Percentiles rank a stretch among this genome's conserved stretches.
phyloP scores from a whole-genome alignment of 2,329 filamentous ascomycete genomes.

The Colletotrichum abscissum region DNA sequence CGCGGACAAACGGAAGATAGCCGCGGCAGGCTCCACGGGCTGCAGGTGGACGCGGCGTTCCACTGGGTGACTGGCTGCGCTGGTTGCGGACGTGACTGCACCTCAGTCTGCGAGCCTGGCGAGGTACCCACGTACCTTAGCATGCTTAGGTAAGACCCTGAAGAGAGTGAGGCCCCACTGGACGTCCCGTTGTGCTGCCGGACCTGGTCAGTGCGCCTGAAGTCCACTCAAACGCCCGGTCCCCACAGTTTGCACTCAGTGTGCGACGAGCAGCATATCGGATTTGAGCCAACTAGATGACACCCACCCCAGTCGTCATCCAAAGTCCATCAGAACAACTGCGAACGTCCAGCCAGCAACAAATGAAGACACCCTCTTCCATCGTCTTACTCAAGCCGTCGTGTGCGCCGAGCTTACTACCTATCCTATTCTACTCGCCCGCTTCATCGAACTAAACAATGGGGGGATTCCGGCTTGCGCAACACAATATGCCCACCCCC shows the following conservation, averaged over 20 bases:
- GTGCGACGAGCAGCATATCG: slow-evolving; percentile 24
- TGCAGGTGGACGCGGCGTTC: too few relatives aligned
- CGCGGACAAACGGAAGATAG: background rate
- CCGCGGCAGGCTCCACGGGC: background rate
- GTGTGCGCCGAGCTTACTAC: background rate
- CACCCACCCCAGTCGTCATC: slow-evolving; percentile 12
- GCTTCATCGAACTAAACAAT: slow-evolving; percentile 8
- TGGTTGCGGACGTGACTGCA: background rate
- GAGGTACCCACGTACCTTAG: too few relatives aligned
- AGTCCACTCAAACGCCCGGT: slow-evolving; percentile 3
- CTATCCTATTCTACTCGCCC: background rate
- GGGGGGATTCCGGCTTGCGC: background rate
- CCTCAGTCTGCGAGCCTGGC: too few relatives aligned
- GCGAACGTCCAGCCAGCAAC: slow-evolving; percentile 1
- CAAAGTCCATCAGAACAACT: slow-evolving; percentile 17
- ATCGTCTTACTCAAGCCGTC: slow-evolving; percentile 10
- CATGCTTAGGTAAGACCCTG: too few relatives aligned
- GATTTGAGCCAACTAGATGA: slow-evolving; percentile 31
- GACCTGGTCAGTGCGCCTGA: slow-evolving; percentile 12
- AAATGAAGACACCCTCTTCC: slow-evolving; percentile 32
- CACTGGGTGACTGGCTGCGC: background rate
- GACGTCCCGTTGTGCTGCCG: background rate
- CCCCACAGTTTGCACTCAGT: slow-evolving; percentile 31
- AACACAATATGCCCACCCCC: slow-evolving; percentile 3
- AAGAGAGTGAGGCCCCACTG: too few relatives aligned